Percentiles rank a stretch among this genome's conserved stretches.
Conservation (phyloP, 805 yeast species). For the Metschnikowia aberdeeniae region DNA sequence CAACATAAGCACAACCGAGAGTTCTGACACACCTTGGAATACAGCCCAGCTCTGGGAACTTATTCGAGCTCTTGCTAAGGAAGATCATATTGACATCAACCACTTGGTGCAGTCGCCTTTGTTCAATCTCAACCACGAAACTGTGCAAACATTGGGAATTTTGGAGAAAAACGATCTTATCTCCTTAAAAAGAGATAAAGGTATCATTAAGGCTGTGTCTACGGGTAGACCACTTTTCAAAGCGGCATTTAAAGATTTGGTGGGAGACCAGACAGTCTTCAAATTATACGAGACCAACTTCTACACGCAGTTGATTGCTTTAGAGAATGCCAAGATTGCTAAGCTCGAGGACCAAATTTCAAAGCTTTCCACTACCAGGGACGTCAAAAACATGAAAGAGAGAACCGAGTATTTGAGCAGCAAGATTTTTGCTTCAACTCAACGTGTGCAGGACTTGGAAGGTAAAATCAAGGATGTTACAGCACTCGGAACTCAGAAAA, state of each 20-base stretch:
- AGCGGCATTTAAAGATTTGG: conserved; percentile 72
- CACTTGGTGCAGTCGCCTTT: conserved; percentile 55
- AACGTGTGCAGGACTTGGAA: conserved; percentile 33
- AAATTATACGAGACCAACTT: conserved; percentile 64
- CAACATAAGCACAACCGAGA: conserved; percentile 20
- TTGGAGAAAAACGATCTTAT: conserved; percentile 80
- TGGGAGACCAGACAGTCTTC: conserved; percentile 51
- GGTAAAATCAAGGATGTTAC: conserved; percentile 22
- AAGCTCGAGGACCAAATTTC: conserved; percentile 69
- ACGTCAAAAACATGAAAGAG: conserved; percentile 50
- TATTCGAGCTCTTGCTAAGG: conserved; percentile 56
- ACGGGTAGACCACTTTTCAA: conserved; percentile 84
- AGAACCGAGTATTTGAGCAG: conserved; percentile 63
- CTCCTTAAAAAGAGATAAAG: conserved; percentile 68
- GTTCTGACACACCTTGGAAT: conserved; percentile 47
- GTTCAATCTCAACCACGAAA: conserved; percentile 51
- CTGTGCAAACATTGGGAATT: conserved; percentile 48
- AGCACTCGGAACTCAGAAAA: conserved; percentile 3
- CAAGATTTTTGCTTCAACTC: conserved; percentile 62
- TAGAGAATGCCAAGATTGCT: conserved; percentile 59
- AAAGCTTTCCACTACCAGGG: conserved; percentile 49
- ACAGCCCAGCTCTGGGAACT: conserved; percentile 87
- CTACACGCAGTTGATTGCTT: conserved; percentile 47
- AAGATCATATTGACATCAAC: conserved; percentile 44
- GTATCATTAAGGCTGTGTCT: conserved; percentile 57